phyloP scores from a whole-genome alignment of 2,329 filamentous ascomycete species.

The Sporothrix luriei region DNA sequence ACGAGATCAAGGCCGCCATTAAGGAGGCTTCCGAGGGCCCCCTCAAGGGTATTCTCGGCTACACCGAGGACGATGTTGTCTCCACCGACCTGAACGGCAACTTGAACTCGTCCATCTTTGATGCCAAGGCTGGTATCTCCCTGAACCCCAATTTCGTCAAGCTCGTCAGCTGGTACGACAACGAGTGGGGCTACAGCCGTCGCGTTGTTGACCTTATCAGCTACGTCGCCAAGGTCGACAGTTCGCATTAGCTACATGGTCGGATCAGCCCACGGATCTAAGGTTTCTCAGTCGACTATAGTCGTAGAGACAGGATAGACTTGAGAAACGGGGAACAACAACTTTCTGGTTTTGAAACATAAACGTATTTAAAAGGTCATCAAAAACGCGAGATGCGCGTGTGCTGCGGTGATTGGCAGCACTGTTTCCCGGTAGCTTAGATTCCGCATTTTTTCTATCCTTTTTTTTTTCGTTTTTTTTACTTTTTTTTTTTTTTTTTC shows the following conservation, averaged over 20 bases:
- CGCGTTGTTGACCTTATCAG: slow-evolving; percentile 81
- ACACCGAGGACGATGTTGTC: slow-evolving; percentile 97
- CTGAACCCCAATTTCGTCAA: slow-evolving; percentile 99
- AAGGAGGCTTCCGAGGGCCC: slow-evolving; percentile 82
- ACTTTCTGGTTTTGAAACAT: slow-evolving; percentile 12
- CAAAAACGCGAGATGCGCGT: neutral
- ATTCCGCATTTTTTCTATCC: slow-evolving; percentile 13
- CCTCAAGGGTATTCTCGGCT: slow-evolving; percentile 88
- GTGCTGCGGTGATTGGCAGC: slow-evolving; percentile 22
- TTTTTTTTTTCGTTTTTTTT: neutral
- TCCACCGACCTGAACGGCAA: slow-evolving; percentile 93
- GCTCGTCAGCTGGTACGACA: slow-evolving; percentile 98
- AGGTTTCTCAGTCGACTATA: neutral
- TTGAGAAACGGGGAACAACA: slow-evolving; percentile 14
- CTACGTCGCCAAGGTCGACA: slow-evolving; percentile 79
- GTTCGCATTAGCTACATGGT: slow-evolving; percentile 49
- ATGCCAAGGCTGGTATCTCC: slow-evolving; percentile 98
- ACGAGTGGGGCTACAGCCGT: slow-evolving; percentile 99
- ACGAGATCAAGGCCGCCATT: slow-evolving; percentile 89
- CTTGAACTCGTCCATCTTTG: slow-evolving; percentile 94
- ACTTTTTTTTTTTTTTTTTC: neutral
- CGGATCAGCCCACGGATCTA: slow-evolving; percentile 31
- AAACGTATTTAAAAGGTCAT: slow-evolving; percentile 5
- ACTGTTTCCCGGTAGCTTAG: slow-evolving; percentile 28
- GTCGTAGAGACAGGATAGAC: slow-evolving; percentile 10